Evolutionary conservation across 768 basidiomycete genomes (phyloP).

Genomic region (Phylloporus arenicola): DNA sequence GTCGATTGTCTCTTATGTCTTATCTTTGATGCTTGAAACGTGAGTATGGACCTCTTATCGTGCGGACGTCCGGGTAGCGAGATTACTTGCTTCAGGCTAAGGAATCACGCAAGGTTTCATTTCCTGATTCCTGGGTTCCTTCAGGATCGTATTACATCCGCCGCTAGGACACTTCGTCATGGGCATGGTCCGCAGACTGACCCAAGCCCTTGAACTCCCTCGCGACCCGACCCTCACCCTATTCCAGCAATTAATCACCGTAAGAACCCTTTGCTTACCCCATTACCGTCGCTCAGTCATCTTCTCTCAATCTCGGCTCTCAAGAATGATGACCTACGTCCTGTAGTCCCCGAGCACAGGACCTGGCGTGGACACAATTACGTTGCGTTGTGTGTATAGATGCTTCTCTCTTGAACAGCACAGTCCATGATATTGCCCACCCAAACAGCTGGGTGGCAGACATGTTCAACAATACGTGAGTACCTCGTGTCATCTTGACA

Average conservation of each 20-base stretch:
- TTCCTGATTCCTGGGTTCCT: neutral
- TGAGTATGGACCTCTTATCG: neutral
- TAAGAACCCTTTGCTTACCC: slow-evolving; percentile 25
- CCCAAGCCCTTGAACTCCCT: slow-evolving; percentile 43
- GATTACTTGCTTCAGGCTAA: slow-evolving; percentile 2
- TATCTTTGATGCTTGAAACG: neutral
- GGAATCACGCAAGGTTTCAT: neutral
- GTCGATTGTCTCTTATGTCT: neutral
- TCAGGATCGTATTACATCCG: neutral
- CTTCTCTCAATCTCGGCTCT: slow-evolving; percentile 14
- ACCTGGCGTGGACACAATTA: slow-evolving; percentile 67
- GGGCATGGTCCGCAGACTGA: slow-evolving; percentile 21
- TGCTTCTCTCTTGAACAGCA: neutral
- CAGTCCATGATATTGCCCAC: slow-evolving; percentile 2
- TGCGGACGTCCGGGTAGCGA: neutral
- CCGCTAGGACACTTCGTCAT: slow-evolving; percentile 11
- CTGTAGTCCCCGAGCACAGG: slow-evolving; percentile 57
- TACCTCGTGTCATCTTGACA: slow-evolving; percentile 7
- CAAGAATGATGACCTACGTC: slow-evolving; percentile 67
- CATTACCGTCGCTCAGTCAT: slow-evolving; percentile 1
- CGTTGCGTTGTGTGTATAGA: slow-evolving; percentile 49
- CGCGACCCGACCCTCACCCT: slow-evolving; percentile 50
- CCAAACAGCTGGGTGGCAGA: slow-evolving; percentile 71
- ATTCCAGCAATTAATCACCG: slow-evolving; percentile 53
- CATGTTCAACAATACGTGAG: slow-evolving; percentile 74